phyloP scores from a whole-genome alignment of 768 basidiomycete species.

The Obba rivulosa region DNA sequence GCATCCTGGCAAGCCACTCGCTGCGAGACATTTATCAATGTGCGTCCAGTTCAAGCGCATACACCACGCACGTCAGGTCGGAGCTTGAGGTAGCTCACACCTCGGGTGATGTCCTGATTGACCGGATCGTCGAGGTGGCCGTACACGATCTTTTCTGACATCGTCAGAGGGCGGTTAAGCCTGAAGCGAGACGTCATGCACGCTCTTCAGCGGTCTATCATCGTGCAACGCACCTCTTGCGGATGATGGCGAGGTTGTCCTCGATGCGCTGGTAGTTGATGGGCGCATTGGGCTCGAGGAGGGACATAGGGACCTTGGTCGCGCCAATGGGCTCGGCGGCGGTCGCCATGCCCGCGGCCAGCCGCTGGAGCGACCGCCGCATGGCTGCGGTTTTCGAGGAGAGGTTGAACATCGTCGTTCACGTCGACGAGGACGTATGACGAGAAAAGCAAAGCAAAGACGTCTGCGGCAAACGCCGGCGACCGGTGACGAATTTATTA shows the following conservation, averaged over 20 bases:
- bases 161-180: constrained; percentile 82
- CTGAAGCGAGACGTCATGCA: constrained; percentile 33
- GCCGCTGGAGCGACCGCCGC: constrained; percentile 24
- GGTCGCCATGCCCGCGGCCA: constrained; percentile 68
- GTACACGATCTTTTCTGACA: constrained; percentile 97
- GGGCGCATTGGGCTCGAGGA: constrained; percentile 74
- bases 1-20: constrained; percentile 91
- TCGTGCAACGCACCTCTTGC: constrained; percentile 54
- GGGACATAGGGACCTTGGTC: constrained; percentile 85
- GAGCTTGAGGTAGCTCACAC: constrained; percentile 93
- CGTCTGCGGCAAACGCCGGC: constrained; percentile 16
- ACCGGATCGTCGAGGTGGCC: constrained; percentile 96
- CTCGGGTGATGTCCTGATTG: constrained; percentile 86
- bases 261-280: constrained; percentile 98
- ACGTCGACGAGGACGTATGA: constrained; percentile 18
- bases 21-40: constrained; percentile 30
- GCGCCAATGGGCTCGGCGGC: constrained; percentile 73
- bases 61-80: constrained; percentile 84
- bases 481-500: constrained; percentile 22
- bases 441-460: constrained; percentile 5
- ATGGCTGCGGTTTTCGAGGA: constrained; percentile 18
- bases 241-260: constrained; percentile 88
- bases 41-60: neutral
- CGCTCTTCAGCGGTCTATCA: neutral
- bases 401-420: constrained; percentile 26